Conservation (phyloP, 2,329 filamentous ascomycete genomes). For the Cordyceps tenuipes region DNA sequence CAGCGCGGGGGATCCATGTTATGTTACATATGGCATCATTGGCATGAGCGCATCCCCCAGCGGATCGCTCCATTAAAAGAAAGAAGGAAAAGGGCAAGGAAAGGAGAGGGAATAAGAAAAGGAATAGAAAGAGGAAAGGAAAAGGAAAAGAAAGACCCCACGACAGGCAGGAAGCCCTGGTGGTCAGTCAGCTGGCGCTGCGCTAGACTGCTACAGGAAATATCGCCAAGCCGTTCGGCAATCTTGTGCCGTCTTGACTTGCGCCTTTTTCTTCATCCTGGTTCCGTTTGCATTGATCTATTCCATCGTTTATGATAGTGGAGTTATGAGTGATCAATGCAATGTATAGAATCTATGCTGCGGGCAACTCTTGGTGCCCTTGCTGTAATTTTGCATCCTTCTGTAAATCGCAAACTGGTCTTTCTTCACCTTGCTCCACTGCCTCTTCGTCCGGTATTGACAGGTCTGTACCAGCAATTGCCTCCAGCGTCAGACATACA, state of each 20-base stretch:
- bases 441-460: background rate
- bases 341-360: background rate
- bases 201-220: background rate
- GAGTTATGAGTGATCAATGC: no score
- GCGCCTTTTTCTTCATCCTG: background rate
- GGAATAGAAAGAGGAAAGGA: background rate
- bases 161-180: background rate
- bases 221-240: conserved; percentile 9
- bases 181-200: conserved; percentile 4
- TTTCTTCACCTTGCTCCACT: background rate
- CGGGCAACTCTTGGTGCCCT: background rate
- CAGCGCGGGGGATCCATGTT: background rate
- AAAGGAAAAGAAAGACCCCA: background rate
- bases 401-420: background rate
- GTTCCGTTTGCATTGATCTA: background rate
- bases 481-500: background rate
- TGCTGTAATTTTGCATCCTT: background rate
- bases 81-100: background rate
- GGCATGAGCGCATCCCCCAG: background rate
- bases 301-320: background rate
- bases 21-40: background rate
- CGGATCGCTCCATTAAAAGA: background rate
- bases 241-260: conserved; percentile 5
- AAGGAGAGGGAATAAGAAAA: background rate
- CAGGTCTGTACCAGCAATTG: background rate